A percentile compares a stretch with the other conserved stretches of the same genome.
These are phyloP conservation scores for Phytopythium sindhum DNA, from an alignment of 352 stramenopile species.

Conservation along the genomic window DNA sequence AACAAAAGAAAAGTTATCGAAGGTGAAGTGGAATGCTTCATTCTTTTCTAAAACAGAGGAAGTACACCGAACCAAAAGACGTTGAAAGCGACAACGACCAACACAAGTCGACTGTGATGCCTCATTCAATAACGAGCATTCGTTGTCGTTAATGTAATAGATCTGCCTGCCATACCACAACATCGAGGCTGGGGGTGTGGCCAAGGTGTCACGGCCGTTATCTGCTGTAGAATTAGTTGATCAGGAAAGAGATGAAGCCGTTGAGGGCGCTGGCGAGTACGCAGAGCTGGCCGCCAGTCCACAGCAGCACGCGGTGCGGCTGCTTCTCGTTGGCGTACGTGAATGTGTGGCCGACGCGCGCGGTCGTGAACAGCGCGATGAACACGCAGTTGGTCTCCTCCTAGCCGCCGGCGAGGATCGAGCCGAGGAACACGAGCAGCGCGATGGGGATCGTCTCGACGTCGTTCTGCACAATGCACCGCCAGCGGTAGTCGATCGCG, in stretches of 20 bases:
- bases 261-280: conserved; percentile 36
- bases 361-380: conserved; percentile 29
- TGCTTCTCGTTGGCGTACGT: conserved; percentile 32
- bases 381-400: conserved; percentile 39
- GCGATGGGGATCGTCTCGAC: conserved; percentile 33
- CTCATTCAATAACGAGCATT: too few relatives aligned
- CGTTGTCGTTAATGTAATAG: too few relatives aligned
- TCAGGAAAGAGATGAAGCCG: conserved; percentile 32
- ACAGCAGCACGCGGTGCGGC: conserved; percentile 30
- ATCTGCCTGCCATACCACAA: too few relatives aligned
- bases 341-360: conserved; percentile 30
- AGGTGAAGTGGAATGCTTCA: too few relatives aligned
- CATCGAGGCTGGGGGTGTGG: neutral
- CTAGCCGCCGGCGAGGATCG: conserved; percentile 35
- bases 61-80: too few relatives aligned
- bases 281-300: conserved; percentile 29
- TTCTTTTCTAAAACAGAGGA: too few relatives aligned
- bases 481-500: conserved; percentile 37
- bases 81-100: too few relatives aligned
- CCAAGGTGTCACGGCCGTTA: neutral
- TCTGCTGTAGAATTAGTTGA: neutral
- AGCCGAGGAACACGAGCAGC: conserved; percentile 37
- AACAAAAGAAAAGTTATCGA: too few relatives aligned
- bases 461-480: conserved; percentile 44
- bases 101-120: too few relatives aligned